A percentile compares a stretch with the other conserved stretches of the same genome.
phyloP scores from a whole-genome alignment of 805 yeast species.

The Zygotorulaspora sp. region DNA sequence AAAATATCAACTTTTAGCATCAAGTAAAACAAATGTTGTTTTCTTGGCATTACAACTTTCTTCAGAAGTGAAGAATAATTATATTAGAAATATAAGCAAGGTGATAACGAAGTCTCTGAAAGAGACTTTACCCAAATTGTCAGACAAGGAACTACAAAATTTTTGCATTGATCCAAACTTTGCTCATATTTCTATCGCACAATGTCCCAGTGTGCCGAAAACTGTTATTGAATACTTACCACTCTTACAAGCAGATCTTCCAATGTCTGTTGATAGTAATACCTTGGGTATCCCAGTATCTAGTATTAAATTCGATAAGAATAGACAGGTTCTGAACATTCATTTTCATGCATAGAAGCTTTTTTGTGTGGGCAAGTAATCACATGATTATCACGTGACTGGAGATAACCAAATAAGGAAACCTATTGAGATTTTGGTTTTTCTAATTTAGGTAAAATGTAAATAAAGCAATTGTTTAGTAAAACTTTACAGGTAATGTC shows the following conservation, averaged over 20 bases:
- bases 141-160: conserved; percentile 4
- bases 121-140: conserved; percentile 8
- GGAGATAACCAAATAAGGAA: too few relatives aligned
- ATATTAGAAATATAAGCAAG: conserved; percentile 4
- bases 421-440: too few relatives aligned
- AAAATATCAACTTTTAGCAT: conserved; percentile 6
- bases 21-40: conserved; percentile 7
- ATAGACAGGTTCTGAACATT: conserved; percentile 9
- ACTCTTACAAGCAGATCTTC: conserved; percentile 2
- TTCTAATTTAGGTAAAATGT: conserved; percentile 1
- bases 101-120: conserved; percentile 7
- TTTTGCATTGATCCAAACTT: conserved; percentile 8
- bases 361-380: not conserved
- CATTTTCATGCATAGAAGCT: conserved; percentile 1
- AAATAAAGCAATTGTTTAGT: not conserved
- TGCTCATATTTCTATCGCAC: conserved; percentile 14
- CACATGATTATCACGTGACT: too few relatives aligned
- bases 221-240: conserved; percentile 3
- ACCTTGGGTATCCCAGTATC: conserved; percentile 2
- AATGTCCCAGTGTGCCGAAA: conserved; percentile 3
- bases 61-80: conserved; percentile 5
- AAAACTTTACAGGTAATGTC: not conserved
- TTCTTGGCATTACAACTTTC: conserved; percentile 11
- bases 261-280: not conserved
- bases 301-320: conserved; percentile 11